Evolutionary conservation across 306 rosid species (phyloP), one percentile per base, ranked within the genome.

Genomic region (Erythrophleum fordii): DNA sequence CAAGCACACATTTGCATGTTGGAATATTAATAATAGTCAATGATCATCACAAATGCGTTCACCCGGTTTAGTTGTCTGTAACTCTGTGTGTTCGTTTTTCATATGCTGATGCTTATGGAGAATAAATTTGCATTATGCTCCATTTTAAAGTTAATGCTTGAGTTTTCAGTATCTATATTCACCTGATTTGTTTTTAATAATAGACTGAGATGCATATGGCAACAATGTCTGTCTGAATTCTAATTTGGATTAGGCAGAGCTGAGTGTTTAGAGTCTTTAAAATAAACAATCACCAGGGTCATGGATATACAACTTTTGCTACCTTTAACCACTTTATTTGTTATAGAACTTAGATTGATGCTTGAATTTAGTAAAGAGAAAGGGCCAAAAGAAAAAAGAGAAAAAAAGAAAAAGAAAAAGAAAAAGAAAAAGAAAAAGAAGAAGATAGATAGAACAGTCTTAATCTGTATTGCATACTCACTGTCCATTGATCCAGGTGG

Each of bases 221-320:
- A 37, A 37, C 14, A 2, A 44, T 44, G 49, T 44, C 49, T 2
- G 1, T 44, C 49, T 44, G 14, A 44, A 44, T 44, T 44, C 49
- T 44, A 1, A 44, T 44, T 44, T 48, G 53, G 35, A 68, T 29
- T 42, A 13, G 42, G 11, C 46, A 18, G 11, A 75, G 35, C 16
- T 37, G 37, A 80, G 65, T 80, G 73, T 51, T 22, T n/a, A 78
- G 67, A 45, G 75, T 59, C 62, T 69, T 75, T 68, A 34, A 58
- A 17, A 58, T 39, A 14, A 42, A 22, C 45, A 58, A 11, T 73
- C 25, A 41, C 45, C 45, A 41, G 45, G 11, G 11, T 41, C 11
- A 41, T 41, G 45, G 45, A 8, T 41, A 1, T 41, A 8, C 11
- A 7, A 8, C 45, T 41, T 65, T 3, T 53, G 61, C 56, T 60